These are phyloP conservation scores for Aegilops umbellulata DNA, from an alignment of 176 grass and related monocot species.

Conservation along the genomic window DNA sequence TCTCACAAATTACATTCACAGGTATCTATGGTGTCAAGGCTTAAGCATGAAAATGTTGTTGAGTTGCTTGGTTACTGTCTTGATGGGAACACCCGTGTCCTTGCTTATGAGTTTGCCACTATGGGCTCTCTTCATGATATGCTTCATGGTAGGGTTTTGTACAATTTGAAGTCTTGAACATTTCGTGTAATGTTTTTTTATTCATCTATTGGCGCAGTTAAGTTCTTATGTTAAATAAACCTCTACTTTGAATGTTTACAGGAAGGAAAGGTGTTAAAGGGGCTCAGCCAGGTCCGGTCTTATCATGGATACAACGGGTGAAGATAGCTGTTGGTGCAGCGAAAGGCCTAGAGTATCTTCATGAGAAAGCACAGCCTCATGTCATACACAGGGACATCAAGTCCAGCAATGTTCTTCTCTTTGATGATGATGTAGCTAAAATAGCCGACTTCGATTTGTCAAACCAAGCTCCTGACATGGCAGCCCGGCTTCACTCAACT, in stretches of 20 bases:
- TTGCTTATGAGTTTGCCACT: slow-evolving; percentile 79
- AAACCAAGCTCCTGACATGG: slow-evolving; percentile 87
- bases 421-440: slow-evolving; percentile 78
- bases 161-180: slow-evolving; percentile 6
- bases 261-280: slow-evolving; percentile 85
- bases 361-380: slow-evolving; percentile 80
- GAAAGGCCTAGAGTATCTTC: slow-evolving; percentile 80
- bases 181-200: not conserved
- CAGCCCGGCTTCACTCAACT: slow-evolving; percentile 86
- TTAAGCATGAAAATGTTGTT: slow-evolving; percentile 83
- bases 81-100: slow-evolving; percentile 57
- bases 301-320: slow-evolving; percentile 70
- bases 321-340: slow-evolving; percentile 85
- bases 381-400: slow-evolving; percentile 85
- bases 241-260: slow-evolving; percentile 27
- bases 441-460: slow-evolving; percentile 82
- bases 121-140: slow-evolving; percentile 90
- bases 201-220: not conserved
- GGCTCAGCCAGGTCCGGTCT: slow-evolving; percentile 75
- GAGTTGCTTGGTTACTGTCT: slow-evolving; percentile 81
- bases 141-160: slow-evolving; percentile 64
- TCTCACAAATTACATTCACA: slow-evolving; percentile 30
- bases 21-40: slow-evolving; percentile 72
- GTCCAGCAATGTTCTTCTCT: slow-evolving; percentile 84
- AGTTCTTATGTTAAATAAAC: not conserved